Base-by-base conservation (phyloP, 2,329 filamentous ascomycete genomes). In the Beauveria asiatica region DNA sequence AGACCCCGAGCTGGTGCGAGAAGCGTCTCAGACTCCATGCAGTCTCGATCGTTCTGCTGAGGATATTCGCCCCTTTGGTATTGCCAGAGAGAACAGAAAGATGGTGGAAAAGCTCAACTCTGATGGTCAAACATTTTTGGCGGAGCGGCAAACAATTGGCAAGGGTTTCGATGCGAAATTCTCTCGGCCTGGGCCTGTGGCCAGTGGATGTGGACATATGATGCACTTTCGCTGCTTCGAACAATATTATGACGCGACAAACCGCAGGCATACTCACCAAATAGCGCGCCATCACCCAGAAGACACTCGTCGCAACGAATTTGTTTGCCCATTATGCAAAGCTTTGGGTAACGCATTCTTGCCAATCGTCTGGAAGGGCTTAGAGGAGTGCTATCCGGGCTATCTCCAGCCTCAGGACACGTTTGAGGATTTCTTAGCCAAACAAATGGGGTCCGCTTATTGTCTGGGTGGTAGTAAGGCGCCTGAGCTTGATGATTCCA, bases 221-320 rank as follows among this genome's bases (percentile, higher is more conserved):
- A 99, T 99, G 94, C 94, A 99, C 72, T 97, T 90, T 71, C 86
- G 84, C 66, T 99, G 94, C 74, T 99, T 99, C 70, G 92, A 97
- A 68, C 84, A 89, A 45, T 99, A 97, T 69, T 88, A 90, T 65
- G 84, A 89, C 50, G 91, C 93, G 4, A 96, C 91, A 0, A 81
- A 87, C 57, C 83, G 92, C 62, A 84, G 94, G 44, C 95, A 99
- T 70, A 84, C 83, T 21, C 90, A 94, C 67, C 94, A 99, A 71
- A 96, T 99, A 72, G 92, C 94, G 8, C 84, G 94, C 16, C 90
- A 96, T 67, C 94, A 97, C 67, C 94, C 94, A 0, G 95, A 99
- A 71, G 83, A 87, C 59, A 81, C 90, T 2, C 79, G 82, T 21
- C 79, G 83, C 48, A 89, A 95, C 64, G 94, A 99, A 68, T 99